These are phyloP conservation scores for Delphinella strobiligena DNA, from an alignment of 2,329 filamentous ascomycete species.

Conservation along the genomic window DNA sequence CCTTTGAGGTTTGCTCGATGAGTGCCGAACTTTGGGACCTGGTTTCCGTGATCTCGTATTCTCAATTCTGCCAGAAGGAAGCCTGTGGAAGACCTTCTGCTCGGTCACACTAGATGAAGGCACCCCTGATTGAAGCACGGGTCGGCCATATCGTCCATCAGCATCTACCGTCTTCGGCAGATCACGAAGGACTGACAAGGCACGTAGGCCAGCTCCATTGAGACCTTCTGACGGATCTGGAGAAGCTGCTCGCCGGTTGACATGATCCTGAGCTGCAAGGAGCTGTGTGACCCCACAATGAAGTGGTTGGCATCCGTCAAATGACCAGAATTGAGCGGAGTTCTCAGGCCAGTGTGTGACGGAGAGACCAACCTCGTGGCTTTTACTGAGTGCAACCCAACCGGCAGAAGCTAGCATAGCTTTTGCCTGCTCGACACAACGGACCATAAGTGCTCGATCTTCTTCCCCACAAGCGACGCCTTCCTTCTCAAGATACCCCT, in stretches of 20 bases:
- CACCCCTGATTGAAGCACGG: too few relatives aligned
- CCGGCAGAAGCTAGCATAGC: conserved; percentile 46
- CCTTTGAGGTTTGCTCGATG: too few relatives aligned
- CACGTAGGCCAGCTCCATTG: conserved; percentile 18
- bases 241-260: conserved; percentile 26
- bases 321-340: conserved; percentile 53
- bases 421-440: conserved; percentile 56
- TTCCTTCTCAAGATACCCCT: conserved; percentile 53
- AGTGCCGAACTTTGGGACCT: too few relatives aligned
- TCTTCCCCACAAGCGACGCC: conserved; percentile 45
- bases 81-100: too few relatives aligned
- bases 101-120: too few relatives aligned
- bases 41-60: too few relatives aligned
- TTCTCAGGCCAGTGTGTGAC: conserved; percentile 54
- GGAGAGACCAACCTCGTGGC: conserved; percentile 68
- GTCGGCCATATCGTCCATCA: too few relatives aligned
- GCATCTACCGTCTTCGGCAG: conserved; percentile 5
- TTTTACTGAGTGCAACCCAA: conserved; percentile 54
- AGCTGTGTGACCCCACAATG: conserved; percentile 48
- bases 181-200: conserved; percentile 13
- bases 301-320: conserved; percentile 38
- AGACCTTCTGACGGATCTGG: conserved; percentile 20
- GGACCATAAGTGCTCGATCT: conserved; percentile 49
- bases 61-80: too few relatives aligned
- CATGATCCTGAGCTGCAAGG: conserved; percentile 42